These are phyloP conservation scores for Oldenlandia corymbosa DNA, from an alignment of 257 asterid genomes.

Conservation along the genomic window DNA sequence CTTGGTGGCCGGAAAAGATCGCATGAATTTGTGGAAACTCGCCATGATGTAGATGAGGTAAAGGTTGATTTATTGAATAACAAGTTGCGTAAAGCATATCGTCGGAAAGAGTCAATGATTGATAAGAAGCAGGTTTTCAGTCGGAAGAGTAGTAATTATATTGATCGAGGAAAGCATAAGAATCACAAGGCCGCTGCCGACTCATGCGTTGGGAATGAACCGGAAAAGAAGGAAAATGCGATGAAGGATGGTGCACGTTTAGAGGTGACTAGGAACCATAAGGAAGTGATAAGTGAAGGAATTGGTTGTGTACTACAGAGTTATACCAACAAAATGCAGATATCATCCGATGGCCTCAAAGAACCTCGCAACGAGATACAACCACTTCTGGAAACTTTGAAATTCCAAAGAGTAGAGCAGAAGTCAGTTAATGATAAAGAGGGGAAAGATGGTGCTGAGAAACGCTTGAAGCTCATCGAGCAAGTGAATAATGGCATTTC, in stretches of 20 bases:
- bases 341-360: neutral
- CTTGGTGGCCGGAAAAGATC: constrained; percentile 16
- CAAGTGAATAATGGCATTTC: neutral
- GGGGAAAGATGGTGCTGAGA: constrained; percentile 5
- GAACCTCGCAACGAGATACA: neutral
- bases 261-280: constrained; percentile 2
- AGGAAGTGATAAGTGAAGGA: neutral
- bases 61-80: constrained; percentile 6
- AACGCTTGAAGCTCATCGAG: constrained; percentile 12
- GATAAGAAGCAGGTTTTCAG: constrained; percentile 22
- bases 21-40: constrained; percentile 12
- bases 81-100: constrained; percentile 15
- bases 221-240: constrained; percentile 5
- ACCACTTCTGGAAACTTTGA: constrained; percentile 6
- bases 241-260: neutral
- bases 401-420: constrained; percentile 5
- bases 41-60: constrained; percentile 9
- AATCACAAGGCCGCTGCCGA: neutral
- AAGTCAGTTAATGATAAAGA: constrained; percentile 1
- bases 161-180: constrained; percentile 13
- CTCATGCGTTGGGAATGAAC: constrained; percentile 4
- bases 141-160: constrained; percentile 2
- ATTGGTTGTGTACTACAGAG: neutral
- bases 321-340: constrained; percentile 5
- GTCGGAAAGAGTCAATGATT: constrained; percentile 11